A percentile compares a stretch with the other conserved stretches of the same genome.
These are phyloP conservation scores for Eucalyptus polybractea DNA, from an alignment of 345 rosid species.

Conservation along the genomic window DNA sequence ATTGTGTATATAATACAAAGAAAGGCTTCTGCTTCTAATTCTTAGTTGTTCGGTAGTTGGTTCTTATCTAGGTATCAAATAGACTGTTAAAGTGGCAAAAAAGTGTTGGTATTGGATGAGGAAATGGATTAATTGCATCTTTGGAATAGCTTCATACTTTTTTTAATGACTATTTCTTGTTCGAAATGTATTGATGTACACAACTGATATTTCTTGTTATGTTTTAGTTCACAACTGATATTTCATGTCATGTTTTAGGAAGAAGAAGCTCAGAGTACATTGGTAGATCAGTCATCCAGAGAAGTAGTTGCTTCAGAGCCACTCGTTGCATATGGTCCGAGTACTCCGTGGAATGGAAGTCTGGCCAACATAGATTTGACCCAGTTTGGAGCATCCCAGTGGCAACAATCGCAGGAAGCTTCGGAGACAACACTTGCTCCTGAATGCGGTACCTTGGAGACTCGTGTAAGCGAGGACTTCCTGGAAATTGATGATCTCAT, in stretches of 20 bases:
- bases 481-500: constrained; percentile 74
- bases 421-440: constrained; percentile 23
- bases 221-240: not conserved
- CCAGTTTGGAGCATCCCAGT: constrained; percentile 13
- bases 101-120: not conserved
- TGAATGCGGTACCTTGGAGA: not conserved
- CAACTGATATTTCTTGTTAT: not conserved
- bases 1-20: not conserved
- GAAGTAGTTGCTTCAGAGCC: constrained; percentile 14
- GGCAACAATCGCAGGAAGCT: constrained; percentile 15
- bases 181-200: not conserved
- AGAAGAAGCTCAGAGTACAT: constrained; percentile 25
- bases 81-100: not conserved
- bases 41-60: not conserved
- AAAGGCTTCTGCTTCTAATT: not conserved
- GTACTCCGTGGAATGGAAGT: not conserved
- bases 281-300: constrained; percentile 12
- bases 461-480: constrained; percentile 26
- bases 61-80: not conserved
- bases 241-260: constrained; percentile 4
- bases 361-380: constrained; percentile 10
- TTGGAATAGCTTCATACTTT: not conserved
- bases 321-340: not conserved
- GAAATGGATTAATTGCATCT: not conserved
- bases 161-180: not conserved